Evolutionary conservation across 768 basidiomycete species (phyloP).

Genomic region (Amyloporia xantha): DNA sequence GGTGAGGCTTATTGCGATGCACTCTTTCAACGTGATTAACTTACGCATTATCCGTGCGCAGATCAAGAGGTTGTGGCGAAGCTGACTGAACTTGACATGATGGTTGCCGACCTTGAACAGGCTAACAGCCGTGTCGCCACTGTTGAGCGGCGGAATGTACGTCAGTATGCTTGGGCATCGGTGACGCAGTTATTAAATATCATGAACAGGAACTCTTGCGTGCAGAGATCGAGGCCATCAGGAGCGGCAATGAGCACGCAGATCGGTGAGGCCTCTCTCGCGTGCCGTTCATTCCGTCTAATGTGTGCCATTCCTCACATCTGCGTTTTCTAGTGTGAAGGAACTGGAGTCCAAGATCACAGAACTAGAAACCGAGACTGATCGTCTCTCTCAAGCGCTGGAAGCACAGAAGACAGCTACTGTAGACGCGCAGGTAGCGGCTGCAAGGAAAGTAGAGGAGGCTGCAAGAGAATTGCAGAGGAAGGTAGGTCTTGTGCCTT

Average conservation of each 20-base stretch:
- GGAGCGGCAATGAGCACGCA: conserved; percentile 67
- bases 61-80: conserved; percentile 91
- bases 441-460: conserved; percentile 54
- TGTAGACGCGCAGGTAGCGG: conserved; percentile 38
- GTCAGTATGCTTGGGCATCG: conserved; percentile 13
- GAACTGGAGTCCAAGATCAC: conserved; percentile 66
- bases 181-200: background rate
- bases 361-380: conserved; percentile 71
- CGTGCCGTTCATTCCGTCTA: background rate
- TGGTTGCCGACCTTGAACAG: conserved; percentile 87
- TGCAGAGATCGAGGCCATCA: conserved; percentile 88
- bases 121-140: conserved; percentile 92
- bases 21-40: conserved; percentile 2
- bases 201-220: conserved; percentile 76
- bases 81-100: conserved; percentile 90
- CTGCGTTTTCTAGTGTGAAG: conserved; percentile 46
- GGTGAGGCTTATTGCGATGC: conserved; percentile 35
- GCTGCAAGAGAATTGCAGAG: conserved; percentile 51
- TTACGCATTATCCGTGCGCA: conserved; percentile 21
- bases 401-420: conserved; percentile 51
- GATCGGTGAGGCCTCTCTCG: conserved; percentile 45
- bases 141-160: conserved; percentile 88
- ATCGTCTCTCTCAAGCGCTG: conserved; percentile 59
- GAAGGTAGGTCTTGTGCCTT: conserved; percentile 32
- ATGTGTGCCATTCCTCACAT: background rate